Evolutionary conservation across 2,329 filamentous ascomycete genomes (phyloP).

Genomic region (Lojkania enalia): DNA sequence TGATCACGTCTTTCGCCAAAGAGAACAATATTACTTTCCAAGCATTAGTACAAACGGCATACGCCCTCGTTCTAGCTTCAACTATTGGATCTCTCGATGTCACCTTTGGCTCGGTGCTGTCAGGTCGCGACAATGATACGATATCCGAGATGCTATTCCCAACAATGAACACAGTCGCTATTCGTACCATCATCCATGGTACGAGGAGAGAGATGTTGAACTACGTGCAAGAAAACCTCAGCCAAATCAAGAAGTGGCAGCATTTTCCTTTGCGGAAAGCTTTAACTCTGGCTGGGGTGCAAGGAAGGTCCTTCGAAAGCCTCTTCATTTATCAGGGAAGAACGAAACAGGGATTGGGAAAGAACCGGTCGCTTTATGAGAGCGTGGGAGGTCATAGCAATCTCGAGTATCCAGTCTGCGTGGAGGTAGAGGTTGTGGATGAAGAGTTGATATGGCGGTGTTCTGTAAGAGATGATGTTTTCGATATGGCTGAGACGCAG

Average conservation of each 20-base stretch:
- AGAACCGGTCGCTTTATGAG: conserved; percentile 54
- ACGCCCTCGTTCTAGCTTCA: conserved; percentile 70
- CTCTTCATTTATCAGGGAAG: conserved; percentile 68
- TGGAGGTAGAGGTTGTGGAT: conserved; percentile 71
- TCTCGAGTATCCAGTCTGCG: conserved; percentile 79
- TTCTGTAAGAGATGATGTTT: conserved; percentile 65
- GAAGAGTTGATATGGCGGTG: conserved; percentile 68
- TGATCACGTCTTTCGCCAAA: conserved; percentile 65
- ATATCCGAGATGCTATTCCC: conserved; percentile 75
- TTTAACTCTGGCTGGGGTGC: conserved; percentile 55
- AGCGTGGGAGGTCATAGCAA: conserved; percentile 67
- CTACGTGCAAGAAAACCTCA: conserved; percentile 73
- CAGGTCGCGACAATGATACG: conserved; percentile 76
- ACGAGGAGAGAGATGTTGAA: conserved; percentile 65
- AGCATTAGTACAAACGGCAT: conserved; percentile 74
- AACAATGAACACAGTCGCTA: conserved; percentile 85
- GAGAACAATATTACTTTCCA: conserved; percentile 71
- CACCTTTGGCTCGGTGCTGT: conserved; percentile 79
- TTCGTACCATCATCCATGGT: conserved; percentile 74
- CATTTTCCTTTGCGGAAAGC: conserved; percentile 76
- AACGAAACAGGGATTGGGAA: conserved; percentile 37
- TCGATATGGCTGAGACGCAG: conserved; percentile 52
- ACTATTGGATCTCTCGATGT: conserved; percentile 70
- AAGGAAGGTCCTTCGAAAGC: conserved; percentile 62
- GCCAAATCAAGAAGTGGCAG: conserved; percentile 69